Conservation (phyloP, 176 grass and related monocot species). For the Panicum miliaceum region DNA sequence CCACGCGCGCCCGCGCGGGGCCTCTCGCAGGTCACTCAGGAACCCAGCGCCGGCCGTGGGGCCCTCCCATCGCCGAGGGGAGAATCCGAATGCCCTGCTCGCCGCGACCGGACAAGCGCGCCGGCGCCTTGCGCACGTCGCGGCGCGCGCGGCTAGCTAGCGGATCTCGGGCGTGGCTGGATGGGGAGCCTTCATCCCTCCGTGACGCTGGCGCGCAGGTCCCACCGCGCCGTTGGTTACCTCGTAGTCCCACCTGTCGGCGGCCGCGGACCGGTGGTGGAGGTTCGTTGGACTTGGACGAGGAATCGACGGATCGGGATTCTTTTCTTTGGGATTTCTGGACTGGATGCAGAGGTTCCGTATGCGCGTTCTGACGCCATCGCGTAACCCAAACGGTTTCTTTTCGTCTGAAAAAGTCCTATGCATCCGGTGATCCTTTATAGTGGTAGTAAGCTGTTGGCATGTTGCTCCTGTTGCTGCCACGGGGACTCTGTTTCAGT, state of each 20-base stretch:
- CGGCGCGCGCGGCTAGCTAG: not conserved
- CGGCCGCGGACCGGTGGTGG: too few species aligned
- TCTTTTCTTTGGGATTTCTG: not conserved
- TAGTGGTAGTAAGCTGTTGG: too few species aligned
- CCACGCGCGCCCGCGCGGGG: not conserved
- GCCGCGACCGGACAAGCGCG: slow-evolving; percentile 36
- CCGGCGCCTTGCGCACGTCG: slow-evolving; percentile 41
- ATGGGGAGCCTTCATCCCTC: not conserved
- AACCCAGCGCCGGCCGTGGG: not conserved
- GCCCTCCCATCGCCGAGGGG: not conserved
- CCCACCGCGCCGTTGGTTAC: not conserved
- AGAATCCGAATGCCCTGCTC: slow-evolving; percentile 39
- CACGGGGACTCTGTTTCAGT: too few species aligned
- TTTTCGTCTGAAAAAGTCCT: not conserved
- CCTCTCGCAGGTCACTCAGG: too few species aligned
- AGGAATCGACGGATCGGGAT: not conserved
- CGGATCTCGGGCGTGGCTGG: not conserved
- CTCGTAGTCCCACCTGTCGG: not conserved
- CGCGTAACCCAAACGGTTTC: not conserved
- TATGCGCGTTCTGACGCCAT: not conserved
- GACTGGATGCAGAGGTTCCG: not conserved
- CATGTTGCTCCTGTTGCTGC: too few species aligned
- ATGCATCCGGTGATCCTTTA: too few species aligned
- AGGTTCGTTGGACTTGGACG: not conserved
- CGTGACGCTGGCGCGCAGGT: not conserved